Percentiles rank a stretch among this genome's conserved stretches.
Evolutionary conservation across 345 rosid genomes (phyloP).

Genomic region (Ailanthus altissimus): DNA sequence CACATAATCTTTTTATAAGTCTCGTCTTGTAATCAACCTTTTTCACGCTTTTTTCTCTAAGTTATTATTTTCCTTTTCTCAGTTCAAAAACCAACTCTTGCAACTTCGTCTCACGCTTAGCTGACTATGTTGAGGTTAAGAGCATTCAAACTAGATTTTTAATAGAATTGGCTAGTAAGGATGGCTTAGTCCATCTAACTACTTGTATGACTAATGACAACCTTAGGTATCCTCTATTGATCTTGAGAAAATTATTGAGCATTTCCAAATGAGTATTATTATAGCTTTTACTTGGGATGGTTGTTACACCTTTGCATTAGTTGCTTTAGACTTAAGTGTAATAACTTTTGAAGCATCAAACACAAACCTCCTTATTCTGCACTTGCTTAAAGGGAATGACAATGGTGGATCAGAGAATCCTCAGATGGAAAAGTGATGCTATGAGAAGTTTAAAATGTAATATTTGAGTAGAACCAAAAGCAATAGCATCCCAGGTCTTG

Average conservation of each 20-base stretch:
- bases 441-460: not conserved
- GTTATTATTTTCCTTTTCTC: not conserved
- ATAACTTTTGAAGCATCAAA: conserved; percentile 9
- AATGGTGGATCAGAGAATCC: not conserved
- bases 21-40: not conserved
- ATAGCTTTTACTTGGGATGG: conserved; percentile 27
- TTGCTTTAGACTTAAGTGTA: not conserved
- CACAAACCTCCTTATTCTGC: conserved; percentile 18
- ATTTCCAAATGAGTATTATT: conserved; percentile 20
- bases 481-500: not conserved
- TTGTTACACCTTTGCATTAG: not conserved
- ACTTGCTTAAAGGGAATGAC: not conserved
- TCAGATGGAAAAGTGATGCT: not conserved
- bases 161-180: not conserved
- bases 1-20: not conserved
- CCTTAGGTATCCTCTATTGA: not conserved
- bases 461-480: not conserved
- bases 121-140: not conserved
- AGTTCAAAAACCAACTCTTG: not conserved
- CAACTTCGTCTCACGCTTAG: not conserved
- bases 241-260: not conserved
- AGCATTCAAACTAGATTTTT: not conserved
- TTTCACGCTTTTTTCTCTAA: not conserved
- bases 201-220: not conserved
- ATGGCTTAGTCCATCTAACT: not conserved